Evolutionary conservation across 441 rosid genomes (phyloP), one percentile per base, ranked within the genome.

Genomic region (Pelargonium myrrhifolium): DNA sequence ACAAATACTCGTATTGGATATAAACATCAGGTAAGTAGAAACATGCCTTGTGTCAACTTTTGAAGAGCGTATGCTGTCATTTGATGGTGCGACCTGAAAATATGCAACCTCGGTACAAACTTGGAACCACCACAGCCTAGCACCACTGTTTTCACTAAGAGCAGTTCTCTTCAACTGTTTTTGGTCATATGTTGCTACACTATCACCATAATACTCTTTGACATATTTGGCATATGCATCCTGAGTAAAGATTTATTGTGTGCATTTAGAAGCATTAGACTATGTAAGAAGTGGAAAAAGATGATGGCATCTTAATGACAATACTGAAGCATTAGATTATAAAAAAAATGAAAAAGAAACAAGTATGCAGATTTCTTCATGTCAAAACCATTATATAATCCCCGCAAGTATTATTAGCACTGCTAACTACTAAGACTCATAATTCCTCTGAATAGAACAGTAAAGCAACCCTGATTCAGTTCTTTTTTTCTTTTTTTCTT

Each of bases 81-180:
- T 85, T 45, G 87, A 73, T 39, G 99, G 97, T 18, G 99, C 99
- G 76, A 91, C 97, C 76, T 91, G 99, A 80, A 91, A 93, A 78
- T 86, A 93, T 1, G 97, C 97, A 73, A 93, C 91, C 86, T 93
- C 96, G 51, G 93, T 89, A 77, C 99, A 93, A 73, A 87, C 93
- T 79, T 91, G 99, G 78, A 88, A 91, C 99, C 99, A 93, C 97
- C 99, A 93, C 71, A 88, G 75, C 74, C 96, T 82, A 71, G 79
- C 89, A 74, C 83, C 49, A 74, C 81, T 77, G 70, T 76, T 64
- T 67, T 79, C 81, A 58, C 74, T 72, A 31, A 88, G 64, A 43
- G 77, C 74, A 69, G 89, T 82, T 60, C 73, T 75, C 69, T 81
- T 86, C 80, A 93, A 78, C 72, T 80, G 79, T 3, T 82, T 77